Conservation (phyloP, 1,284 basidiomycete species). For the Mycosarcoma mackinlayi region DNA sequence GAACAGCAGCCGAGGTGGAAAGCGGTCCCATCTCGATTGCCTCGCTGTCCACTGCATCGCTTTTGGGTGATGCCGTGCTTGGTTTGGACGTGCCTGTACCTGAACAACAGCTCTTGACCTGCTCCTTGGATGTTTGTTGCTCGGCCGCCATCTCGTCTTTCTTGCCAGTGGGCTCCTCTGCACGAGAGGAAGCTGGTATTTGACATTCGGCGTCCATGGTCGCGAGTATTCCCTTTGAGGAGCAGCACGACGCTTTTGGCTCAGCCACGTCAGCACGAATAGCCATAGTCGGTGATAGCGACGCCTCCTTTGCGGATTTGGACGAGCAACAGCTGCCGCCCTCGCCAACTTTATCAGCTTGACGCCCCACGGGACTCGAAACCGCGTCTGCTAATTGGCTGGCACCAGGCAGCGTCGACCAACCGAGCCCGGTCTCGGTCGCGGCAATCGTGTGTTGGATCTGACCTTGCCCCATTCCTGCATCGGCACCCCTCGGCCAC, state of each 20-base stretch:
- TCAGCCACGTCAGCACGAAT: background rate
- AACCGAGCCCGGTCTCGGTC: conserved; percentile 37
- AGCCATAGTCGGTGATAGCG: background rate
- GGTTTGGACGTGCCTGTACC: background rate
- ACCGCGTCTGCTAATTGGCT: conserved; percentile 1
- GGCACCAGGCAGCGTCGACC: conserved; percentile 35
- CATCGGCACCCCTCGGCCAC: conserved; percentile 46
- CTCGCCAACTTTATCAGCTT: background rate
- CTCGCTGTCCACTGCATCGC: background rate
- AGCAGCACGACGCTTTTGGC: conserved; percentile 22
- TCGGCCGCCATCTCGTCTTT: no score
- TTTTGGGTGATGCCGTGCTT: background rate
- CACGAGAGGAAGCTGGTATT: conserved; percentile 13
- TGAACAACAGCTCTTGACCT: conserved; percentile 30
- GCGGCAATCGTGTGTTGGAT: conserved; percentile 45
- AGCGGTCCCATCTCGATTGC: conserved; percentile 28
- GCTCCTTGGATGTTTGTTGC: background rate
- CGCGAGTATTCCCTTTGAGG: conserved; percentile 1
- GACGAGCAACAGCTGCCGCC: conserved; percentile 30
- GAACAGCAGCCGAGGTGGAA: conserved; percentile 25
- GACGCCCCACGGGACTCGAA: conserved; percentile 14
- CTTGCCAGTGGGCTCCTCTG: background rate
- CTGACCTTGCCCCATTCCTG: conserved; percentile 52
- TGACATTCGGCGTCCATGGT: background rate
- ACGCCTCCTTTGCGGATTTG: background rate